A percentile compares a stretch with the other conserved stretches of the same genome.
Evolutionary conservation across 2,329 filamentous ascomycete genomes (phyloP).

Genomic region (Sphaerulina musiva): DNA sequence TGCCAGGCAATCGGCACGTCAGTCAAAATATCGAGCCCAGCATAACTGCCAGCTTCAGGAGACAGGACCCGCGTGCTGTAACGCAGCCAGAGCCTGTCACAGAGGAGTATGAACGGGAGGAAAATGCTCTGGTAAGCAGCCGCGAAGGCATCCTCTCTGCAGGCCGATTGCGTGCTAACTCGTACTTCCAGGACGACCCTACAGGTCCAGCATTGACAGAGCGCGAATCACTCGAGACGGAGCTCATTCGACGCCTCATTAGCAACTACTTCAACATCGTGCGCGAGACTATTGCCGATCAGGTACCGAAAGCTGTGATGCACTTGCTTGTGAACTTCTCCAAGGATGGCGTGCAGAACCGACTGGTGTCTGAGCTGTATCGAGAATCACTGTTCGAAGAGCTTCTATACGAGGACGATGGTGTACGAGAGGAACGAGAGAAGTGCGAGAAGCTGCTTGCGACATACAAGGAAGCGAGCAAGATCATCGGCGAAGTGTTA

Average conservation of each 20-base stretch:
- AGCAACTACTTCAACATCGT: constrained; percentile 99
- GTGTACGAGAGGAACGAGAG: constrained; percentile 92
- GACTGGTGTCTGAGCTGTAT: constrained; percentile 91
- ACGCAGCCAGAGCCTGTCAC: constrained; percentile 31
- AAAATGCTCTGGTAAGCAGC: constrained; percentile 26
- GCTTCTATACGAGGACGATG: constrained; percentile 93
- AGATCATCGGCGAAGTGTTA: constrained; percentile 95
- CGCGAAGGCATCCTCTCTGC: background rate
- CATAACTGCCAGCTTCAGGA: constrained; percentile 75
- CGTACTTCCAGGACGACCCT: constrained; percentile 24
- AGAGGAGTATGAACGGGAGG: constrained; percentile 49
- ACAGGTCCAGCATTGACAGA: constrained; percentile 73
- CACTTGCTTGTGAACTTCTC: constrained; percentile 96
- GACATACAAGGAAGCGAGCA: constrained; percentile 95
- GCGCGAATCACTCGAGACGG: constrained; percentile 92
- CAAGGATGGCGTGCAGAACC: constrained; percentile 96
- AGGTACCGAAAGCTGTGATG: constrained; percentile 98
- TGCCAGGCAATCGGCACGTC: constrained; percentile 57
- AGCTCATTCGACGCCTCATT: constrained; percentile 92
- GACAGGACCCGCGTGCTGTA: constrained; percentile 52
- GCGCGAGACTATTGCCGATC: constrained; percentile 94
- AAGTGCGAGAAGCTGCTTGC: constrained; percentile 95
- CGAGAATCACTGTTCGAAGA: constrained; percentile 89
- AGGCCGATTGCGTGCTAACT: background rate
- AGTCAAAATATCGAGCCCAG: constrained; percentile 73